These are phyloP conservation scores for Mycena galopus DNA, from an alignment of 768 basidiomycete species.

Conservation along the genomic window DNA sequence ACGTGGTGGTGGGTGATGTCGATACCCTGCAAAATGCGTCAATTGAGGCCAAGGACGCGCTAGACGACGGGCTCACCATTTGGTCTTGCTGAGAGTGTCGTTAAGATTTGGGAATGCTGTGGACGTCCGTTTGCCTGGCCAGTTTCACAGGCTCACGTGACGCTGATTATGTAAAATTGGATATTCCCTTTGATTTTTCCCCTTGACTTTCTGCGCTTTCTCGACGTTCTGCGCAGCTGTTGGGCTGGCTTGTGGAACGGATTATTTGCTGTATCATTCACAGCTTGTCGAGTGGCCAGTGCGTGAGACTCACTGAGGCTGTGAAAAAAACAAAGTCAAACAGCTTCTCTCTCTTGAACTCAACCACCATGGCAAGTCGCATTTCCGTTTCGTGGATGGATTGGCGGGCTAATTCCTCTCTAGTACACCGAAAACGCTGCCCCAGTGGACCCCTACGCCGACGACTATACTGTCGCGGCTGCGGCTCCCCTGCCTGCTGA, in stretches of 20 bases:
- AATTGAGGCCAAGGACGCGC: slow-evolving; percentile 41
- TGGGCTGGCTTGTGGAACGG: too few relatives aligned
- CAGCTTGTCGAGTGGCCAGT: not conserved
- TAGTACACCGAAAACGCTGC: slow-evolving; percentile 76
- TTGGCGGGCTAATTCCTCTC: slow-evolving; percentile 1
- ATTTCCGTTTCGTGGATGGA: slow-evolving; percentile 22
- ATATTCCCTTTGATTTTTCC: slow-evolving; percentile 11
- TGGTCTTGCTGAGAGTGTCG: slow-evolving; percentile 71
- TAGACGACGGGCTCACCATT: slow-evolving; percentile 81
- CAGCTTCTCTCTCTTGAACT: slow-evolving; percentile 65
- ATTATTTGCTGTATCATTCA: not conserved
- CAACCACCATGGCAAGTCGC: slow-evolving; percentile 80
- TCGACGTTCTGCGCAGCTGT: not conserved
- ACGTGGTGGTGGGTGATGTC: slow-evolving; percentile 97
- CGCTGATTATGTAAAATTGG: too few relatives aligned
- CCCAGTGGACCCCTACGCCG: slow-evolving; percentile 84
- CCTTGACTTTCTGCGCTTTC: not conserved
- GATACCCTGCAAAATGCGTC: slow-evolving; percentile 79
- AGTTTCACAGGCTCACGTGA: too few relatives aligned
- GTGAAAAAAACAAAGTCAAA: slow-evolving; percentile 52
- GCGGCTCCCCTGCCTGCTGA: slow-evolving; percentile 69
- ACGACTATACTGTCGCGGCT: slow-evolving; percentile 78
- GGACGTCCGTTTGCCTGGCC: too few relatives aligned
- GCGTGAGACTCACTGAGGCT: slow-evolving; percentile 52
- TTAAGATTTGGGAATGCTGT: slow-evolving; percentile 54